These are phyloP conservation scores for Phialemoniopsis sp. DNA, from an alignment of 2,329 filamentous ascomycete species.

Conservation along the genomic window DNA sequence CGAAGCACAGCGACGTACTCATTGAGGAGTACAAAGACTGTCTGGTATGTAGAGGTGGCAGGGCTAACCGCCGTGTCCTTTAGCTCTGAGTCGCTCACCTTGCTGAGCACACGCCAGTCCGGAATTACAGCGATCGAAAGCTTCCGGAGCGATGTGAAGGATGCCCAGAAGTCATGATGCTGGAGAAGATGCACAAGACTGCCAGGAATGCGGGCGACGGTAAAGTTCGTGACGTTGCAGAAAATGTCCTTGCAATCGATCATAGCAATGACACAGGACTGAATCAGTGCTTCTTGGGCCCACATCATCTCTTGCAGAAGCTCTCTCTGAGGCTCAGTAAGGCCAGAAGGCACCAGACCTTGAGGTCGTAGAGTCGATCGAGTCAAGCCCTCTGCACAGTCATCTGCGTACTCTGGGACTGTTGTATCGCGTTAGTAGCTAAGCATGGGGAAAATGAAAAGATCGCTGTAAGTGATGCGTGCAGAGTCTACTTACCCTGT, in stretches of 20 bases:
- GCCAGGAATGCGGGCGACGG: constrained; percentile 61
- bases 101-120: constrained; percentile 59
- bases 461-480: no score
- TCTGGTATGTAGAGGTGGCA: constrained; percentile 39
- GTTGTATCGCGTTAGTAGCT: no score
- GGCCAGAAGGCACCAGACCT: constrained; percentile 5
- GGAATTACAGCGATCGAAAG: constrained; percentile 60
- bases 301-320: constrained; percentile 66
- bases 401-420: no score
- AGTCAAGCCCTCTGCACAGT: no score
- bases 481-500: no score
- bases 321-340: constrained; percentile 53
- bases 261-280: constrained; percentile 62
- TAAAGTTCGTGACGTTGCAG: constrained; percentile 50
- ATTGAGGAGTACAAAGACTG: constrained; percentile 49
- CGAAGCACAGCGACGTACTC: constrained; percentile 39
- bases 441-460: no score
- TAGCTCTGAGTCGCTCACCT: constrained; percentile 37
- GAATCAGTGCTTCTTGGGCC: constrained; percentile 64
- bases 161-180: constrained; percentile 57
- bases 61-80: constrained; percentile 38
- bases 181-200: constrained; percentile 52
- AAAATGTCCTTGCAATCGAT: constrained; percentile 57
- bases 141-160: constrained; percentile 47
- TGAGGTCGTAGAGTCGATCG: not conserved